phyloP scores from a whole-genome alignment of 2,329 filamentous ascomycete genomes.

The Lojkania enalia region DNA sequence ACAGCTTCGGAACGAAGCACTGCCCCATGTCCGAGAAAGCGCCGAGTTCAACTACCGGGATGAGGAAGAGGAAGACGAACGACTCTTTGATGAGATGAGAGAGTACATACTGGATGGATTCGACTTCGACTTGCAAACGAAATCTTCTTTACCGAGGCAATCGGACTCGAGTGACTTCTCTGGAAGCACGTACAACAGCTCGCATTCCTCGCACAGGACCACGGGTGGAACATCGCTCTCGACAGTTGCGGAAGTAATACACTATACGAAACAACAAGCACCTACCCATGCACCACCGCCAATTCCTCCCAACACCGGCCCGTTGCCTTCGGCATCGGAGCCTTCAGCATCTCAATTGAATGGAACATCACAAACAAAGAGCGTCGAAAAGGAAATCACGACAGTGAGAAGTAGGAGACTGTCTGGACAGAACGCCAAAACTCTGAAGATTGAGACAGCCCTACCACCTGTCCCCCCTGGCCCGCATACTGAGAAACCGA shows the following conservation, averaged over 20 bases:
- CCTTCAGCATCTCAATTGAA: slow-evolving; percentile 26
- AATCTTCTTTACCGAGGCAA: slow-evolving; percentile 71
- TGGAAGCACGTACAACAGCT: slow-evolving; percentile 80
- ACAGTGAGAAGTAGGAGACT: slow-evolving; percentile 75
- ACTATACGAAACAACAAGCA: slow-evolving; percentile 44
- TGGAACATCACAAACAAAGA: slow-evolving; percentile 32
- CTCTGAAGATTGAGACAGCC: slow-evolving; percentile 85
- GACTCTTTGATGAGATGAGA: slow-evolving; percentile 77
- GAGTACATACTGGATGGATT: slow-evolving; percentile 85
- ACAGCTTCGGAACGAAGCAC: slow-evolving; percentile 51
- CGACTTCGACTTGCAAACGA: slow-evolving; percentile 69
- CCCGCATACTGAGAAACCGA: slow-evolving; percentile 41
- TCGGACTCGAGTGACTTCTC: slow-evolving; percentile 81
- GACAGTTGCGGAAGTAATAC: slow-evolving; percentile 68
- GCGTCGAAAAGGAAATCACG: slow-evolving; percentile 30
- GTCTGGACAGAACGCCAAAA: slow-evolving; percentile 77
- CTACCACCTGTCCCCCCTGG: slow-evolving; percentile 41
- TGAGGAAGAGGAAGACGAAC: slow-evolving; percentile 55
- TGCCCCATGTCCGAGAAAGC: slow-evolving; percentile 45
- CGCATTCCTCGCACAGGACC: slow-evolving; percentile 71
- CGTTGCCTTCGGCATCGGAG: slow-evolving; percentile 38
- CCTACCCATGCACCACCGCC: slow-evolving; percentile 34
- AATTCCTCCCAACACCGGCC: slow-evolving; percentile 33
- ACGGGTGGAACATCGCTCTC: slow-evolving; percentile 70
- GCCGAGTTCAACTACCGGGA: slow-evolving; percentile 39